These are phyloP conservation scores for Jatropha curcas DNA, from an alignment of 345 rosid species.

Conservation along the genomic window DNA sequence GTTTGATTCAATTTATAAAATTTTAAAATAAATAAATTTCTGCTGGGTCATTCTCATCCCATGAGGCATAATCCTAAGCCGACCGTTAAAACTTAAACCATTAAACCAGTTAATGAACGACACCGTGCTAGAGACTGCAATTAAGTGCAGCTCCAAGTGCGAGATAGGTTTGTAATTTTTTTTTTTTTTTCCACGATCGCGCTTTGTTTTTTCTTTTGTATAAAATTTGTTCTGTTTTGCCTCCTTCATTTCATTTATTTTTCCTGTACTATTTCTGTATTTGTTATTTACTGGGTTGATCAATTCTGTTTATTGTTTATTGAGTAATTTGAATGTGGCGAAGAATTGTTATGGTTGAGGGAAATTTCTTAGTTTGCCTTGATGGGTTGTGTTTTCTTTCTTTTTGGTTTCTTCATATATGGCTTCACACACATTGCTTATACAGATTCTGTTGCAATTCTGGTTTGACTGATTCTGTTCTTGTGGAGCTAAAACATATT, in stretches of 20 bases:
- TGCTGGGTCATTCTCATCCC: no score
- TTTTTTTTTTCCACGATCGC: background rate
- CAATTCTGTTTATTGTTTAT: no score
- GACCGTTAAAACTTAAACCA: no score
- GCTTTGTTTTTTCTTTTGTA: background rate
- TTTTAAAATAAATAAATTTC: no score
- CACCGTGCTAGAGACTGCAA: background rate
- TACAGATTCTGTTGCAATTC: background rate
- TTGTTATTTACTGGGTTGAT: constrained; percentile 1
- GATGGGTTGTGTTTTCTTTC: background rate
- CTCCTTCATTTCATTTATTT: no score
- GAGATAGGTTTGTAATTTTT: constrained; percentile 2
- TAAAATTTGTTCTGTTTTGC: no score
- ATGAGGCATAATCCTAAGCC: no score
- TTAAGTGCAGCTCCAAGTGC: constrained; percentile 16
- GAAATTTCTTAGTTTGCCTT: background rate
- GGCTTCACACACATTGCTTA: background rate
- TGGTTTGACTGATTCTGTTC: background rate
- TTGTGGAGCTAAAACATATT: background rate
- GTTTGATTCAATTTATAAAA: no score
- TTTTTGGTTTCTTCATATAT: no score
- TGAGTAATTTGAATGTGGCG: background rate
- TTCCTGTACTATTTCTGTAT: no score
- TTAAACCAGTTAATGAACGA: background rate
- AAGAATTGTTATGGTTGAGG: background rate